A percentile compares a stretch with the other conserved stretches of the same genome.
Conservation (phyloP, 2,329 filamentous ascomycete genomes). For the Lojkania enalia region DNA sequence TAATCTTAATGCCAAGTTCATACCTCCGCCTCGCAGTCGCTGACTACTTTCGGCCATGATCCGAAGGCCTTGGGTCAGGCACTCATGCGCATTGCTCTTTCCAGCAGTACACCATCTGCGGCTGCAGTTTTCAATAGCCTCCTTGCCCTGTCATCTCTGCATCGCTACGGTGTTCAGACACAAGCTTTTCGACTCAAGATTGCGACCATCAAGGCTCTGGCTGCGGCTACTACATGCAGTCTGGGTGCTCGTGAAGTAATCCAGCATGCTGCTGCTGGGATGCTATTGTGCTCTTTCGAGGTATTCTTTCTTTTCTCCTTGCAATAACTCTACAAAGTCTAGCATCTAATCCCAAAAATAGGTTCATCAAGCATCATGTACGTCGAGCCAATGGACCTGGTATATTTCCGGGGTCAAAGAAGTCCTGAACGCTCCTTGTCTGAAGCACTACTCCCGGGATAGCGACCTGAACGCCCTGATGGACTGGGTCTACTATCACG, state of each 20-base stretch:
- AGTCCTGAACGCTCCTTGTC: conserved; percentile 5
- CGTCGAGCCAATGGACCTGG: conserved; percentile 17
- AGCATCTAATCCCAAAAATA: conserved; percentile 1
- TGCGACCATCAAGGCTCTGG: conserved; percentile 11
- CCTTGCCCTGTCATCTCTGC: conserved; percentile 15
- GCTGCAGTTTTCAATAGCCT: conserved; percentile 12
- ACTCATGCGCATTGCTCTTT: conserved; percentile 12
- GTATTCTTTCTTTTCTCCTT: background rate
- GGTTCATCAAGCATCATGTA: conserved; percentile 15
- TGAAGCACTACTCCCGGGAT: conserved; percentile 5
- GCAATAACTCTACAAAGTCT: background rate
- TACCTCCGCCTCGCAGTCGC: conserved; percentile 4
- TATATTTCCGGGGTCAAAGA: conserved; percentile 16
- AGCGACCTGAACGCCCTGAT: conserved; percentile 12
- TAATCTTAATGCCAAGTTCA: conserved; percentile 6
- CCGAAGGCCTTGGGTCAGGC: conserved; percentile 1
- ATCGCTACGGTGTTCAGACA: conserved; percentile 15
- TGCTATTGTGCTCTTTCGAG: conserved; percentile 22
- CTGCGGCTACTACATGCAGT: conserved; percentile 1
- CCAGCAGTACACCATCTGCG: conserved; percentile 9
- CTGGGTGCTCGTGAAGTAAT: conserved; percentile 8
- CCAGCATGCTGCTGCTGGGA: conserved; percentile 17
- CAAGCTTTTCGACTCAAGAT: conserved; percentile 18
- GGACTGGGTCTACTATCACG: conserved; percentile 24
- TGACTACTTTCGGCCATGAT: conserved; percentile 9